Evolutionary conservation across 768 basidiomycete species (phyloP), one percentile per base, ranked within the genome.

Genomic region (Podaxis sp.): DNA sequence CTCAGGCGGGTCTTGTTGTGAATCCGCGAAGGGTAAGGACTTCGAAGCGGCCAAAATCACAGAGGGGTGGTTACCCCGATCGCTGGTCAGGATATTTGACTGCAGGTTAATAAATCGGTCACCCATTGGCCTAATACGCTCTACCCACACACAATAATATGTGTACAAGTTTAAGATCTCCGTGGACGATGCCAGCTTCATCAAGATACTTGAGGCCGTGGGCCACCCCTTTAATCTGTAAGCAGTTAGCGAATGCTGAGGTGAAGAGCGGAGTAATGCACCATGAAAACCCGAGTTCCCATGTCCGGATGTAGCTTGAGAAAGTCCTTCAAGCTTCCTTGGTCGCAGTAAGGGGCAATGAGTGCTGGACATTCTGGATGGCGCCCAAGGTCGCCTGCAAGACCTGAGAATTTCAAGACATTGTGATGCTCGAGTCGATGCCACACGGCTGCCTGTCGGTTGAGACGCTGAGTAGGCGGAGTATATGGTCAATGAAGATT

Each of bases 41-140:
- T 41, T 59, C 63, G 5, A 65, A 69, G 11, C 65, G 61, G 15
- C 68, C 67, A 46, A 69, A 69, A 41, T 69, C 68, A 33, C 60
- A 66, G 8, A 70, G 60, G 9, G 63, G 53, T 13, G 67, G 61
- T 37, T 11, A 1, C 54, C 57, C n/a, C 17, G 12, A n/a, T 66
- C 65, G 22, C 64, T 43, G 29, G 67, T 60, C 5, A 70, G 57
- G 12, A 70, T 41, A 53, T 70, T 68, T n/a, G 62, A 54, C 69
- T 64, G 25, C 36, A 51, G 4, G 43, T 33, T 40, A 9, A 11
- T 38, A n/a, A 1, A 1, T 29, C 27, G 1, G 27, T 7, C 27
- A 29, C 1, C 27, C 27, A 29, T 29, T 29, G 27, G 27, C 1
- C 1, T 7, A 1, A 7, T 29, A 29, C 0, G 27, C 27, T 6